Evolutionary conservation across 2,329 filamentous ascomycete species (phyloP), one percentile per base, ranked within the genome.

Genomic region (Thielaviopsis musarum): DNA sequence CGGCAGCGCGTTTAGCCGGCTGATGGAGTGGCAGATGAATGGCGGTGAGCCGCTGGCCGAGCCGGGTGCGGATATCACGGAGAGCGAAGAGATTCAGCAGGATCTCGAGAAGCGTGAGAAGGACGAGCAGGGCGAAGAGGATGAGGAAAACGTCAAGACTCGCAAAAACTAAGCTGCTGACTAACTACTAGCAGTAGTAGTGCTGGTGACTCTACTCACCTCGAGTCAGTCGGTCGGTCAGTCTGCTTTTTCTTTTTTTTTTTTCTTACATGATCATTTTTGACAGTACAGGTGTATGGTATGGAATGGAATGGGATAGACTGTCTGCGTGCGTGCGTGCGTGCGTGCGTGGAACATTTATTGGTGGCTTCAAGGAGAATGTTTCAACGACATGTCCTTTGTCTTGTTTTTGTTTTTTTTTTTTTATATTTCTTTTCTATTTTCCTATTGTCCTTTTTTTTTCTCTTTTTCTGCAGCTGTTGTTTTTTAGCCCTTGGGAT

Each of bases 1-100:
- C 17, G 75, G 85, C 10, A 94, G 91, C 57, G 89, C 91, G 1
- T 98, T 98, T 68, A 91, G 84, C 66, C 93, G 87, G 72, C 76
- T 98, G 58, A 98, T 98, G 93, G 91, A 97, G 72, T 97, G 91
- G 91, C 93, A 98, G 73, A 87, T 97, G 82, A 93, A 80, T 66
- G 91, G 91, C 13, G 86, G 87, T 9, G 89, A 95, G 59, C 67
- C 62, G 68, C 66, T n/a, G 65, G 65, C 2, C 15, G 54, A n/a
- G 5, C 17, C n/a, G 9, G 68, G 68, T 10, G 69, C 70, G 3
- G 70, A 74, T 61, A 73, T 80, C 51, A 75, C 74, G 0, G 77
- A 81, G 66, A 70, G 66, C 4, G 78, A 81, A 66, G 75, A 76
- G 65, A 73, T 79, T 24, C 75, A 78, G 65, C 72, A 75, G 61